Percentiles rank a stretch among this genome's conserved stretches.
These are phyloP conservation scores for Apiotrichum veenhuisii DNA, from an alignment of 1,284 basidiomycete species.

Conservation along the genomic window DNA sequence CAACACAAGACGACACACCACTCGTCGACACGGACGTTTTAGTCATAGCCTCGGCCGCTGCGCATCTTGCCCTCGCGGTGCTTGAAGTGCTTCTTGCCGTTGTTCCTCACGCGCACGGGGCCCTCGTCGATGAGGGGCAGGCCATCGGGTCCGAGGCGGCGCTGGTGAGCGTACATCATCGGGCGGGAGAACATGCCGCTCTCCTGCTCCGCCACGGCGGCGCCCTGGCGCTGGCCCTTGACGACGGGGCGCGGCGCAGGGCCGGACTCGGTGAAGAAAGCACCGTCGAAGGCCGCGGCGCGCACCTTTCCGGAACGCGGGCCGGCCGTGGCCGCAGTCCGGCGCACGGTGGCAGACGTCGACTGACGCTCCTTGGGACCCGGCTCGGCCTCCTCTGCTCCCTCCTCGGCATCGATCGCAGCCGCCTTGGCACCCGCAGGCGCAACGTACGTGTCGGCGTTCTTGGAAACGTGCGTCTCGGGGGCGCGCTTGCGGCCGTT, in stretches of 20 bases:
- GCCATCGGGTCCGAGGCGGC: constrained; percentile 70
- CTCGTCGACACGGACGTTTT: background rate
- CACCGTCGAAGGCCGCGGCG: constrained; percentile 68
- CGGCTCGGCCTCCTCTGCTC: constrained; percentile 10
- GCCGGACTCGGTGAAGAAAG: constrained; percentile 68
- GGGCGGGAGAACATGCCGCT: constrained; percentile 61
- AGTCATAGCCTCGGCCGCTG: constrained; percentile 84
- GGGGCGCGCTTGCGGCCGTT: constrained; percentile 75
- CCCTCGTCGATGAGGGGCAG: constrained; percentile 54
- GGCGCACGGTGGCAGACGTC: constrained; percentile 23
- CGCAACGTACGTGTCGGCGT: constrained; percentile 72
- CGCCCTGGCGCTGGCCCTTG: constrained; percentile 55
- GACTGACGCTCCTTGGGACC: constrained; percentile 6
- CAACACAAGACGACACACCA: background rate
- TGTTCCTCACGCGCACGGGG: constrained; percentile 55
- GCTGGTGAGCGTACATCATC: constrained; percentile 74
- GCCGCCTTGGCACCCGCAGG: constrained; percentile 24
- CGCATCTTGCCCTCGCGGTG: constrained; percentile 79
- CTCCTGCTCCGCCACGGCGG: constrained; percentile 23
- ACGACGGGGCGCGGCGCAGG: constrained; percentile 62
- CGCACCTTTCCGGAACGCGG: constrained; percentile 50
- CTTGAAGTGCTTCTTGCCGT: constrained; percentile 85
- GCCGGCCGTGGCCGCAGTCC: constrained; percentile 43
- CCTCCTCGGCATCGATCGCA: constrained; percentile 20
- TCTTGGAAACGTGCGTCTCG: constrained; percentile 72